Evolutionary conservation across 2,329 filamentous ascomycete genomes (phyloP), one percentile per base, ranked within the genome.

Genomic region (Paecilomyces niveus): DNA sequence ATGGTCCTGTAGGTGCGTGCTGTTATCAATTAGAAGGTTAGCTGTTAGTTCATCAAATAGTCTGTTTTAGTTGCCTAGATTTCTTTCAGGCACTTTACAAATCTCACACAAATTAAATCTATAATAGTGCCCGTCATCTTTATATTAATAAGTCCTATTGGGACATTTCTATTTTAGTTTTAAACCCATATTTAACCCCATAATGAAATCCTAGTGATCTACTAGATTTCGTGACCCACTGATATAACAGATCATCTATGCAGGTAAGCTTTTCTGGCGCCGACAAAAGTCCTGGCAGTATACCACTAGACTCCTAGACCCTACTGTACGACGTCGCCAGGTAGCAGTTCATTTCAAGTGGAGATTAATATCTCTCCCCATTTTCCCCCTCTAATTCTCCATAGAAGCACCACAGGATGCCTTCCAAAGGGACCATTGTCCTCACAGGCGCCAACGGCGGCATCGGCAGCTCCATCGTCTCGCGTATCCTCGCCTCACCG

Each of bases 401-500:
- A n/a, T n/a, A n/a, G n/a, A 39, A 39, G 13, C 33, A 39, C 33
- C 2, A 2, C n/a, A 39, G 33, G 33, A 39, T 39, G 33, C 24
- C 24, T 26, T 5, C 24, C 3, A 39, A 39, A 39, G 33, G 33
- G 11, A 39, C 33, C 11, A 39, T 39, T 39, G 33, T 39, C 33
- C 33, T 39, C 31, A 59, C 58, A 9, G 56, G 58, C 2, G 56
- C 56, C 32, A 59, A 59, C 24, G 58, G 58, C 22, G 53, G 53
- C 26, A 54, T 59, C 22, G 58, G 55, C 33, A 55, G 49, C 15
- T 55, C 58, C 49, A 54, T 59, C 8, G 49, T 55, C 10, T 54
- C 52, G 11, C 58, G 45, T n/a, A 64, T 67, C 22, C 54, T 57
- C 13, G 56, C 61, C n/a, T 54, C 55, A 3, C 60, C 60, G 13